phyloP scores from a whole-genome alignment of 2,329 filamentous ascomycete species.

The Colletotrichum camelliae region DNA sequence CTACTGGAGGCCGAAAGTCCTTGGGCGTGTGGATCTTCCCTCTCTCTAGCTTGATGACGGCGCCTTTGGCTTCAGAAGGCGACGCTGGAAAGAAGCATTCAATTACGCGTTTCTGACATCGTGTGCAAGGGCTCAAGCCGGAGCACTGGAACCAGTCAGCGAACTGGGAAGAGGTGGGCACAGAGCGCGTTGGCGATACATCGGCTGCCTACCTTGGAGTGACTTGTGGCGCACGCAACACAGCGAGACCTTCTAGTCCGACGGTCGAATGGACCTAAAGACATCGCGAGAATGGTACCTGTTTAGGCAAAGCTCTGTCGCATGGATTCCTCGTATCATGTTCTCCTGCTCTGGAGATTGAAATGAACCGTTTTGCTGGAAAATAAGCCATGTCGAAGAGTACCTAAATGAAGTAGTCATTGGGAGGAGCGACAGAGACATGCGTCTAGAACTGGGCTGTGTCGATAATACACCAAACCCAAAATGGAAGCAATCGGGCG shows the following conservation, averaged over 20 bases:
- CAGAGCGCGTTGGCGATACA: background rate
- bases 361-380: background rate
- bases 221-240: conserved; percentile 32
- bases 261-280: conserved; percentile 37
- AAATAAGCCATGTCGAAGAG: background rate
- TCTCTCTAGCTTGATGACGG: conserved; percentile 28
- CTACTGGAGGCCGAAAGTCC: background rate
- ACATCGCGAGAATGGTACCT: conserved; percentile 22
- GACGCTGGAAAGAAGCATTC: conserved; percentile 26
- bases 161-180: background rate
- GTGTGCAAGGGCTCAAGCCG: conserved; percentile 33
- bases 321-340: background rate
- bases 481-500: conserved; percentile 19
- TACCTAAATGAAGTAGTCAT: background rate
- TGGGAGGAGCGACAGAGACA: no score
- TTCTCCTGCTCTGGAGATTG: background rate
- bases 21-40: conserved; percentile 12
- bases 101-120: conserved; percentile 30
- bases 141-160: conserved; percentile 32
- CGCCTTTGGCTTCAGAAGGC: background rate
- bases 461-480: background rate
- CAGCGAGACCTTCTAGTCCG: conserved; percentile 37
- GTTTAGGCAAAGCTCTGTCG: background rate
- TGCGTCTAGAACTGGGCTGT: background rate
- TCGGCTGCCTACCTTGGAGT: conserved; percentile 34